Base-by-base conservation (phyloP, 1,284 basidiomycete species). In the Albatrellus sp. region DNA sequence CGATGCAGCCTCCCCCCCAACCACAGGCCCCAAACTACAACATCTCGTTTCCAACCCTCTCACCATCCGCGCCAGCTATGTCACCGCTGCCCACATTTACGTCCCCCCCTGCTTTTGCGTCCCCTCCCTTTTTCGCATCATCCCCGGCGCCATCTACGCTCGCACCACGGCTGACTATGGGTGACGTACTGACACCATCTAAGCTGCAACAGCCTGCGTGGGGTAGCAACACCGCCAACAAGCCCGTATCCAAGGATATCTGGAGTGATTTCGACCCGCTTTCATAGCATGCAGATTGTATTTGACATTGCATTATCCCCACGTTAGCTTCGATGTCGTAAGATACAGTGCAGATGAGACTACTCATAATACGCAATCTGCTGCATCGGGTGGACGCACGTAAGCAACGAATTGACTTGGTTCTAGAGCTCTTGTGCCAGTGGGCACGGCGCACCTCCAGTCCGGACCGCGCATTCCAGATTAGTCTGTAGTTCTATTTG, bases 251-350 rank as follows among this genome's bases (percentile, higher is more conserved):
- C 30, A 78, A 78, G 52, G 69, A 75, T 50, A 79, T 80, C 49
- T 87, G 81, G 81, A 76, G 75, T 19, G 85, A 85, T 56, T 89
- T 89, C 57, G 85, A 89, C 65, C 85, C 85, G 28, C 62, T 85
- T 37, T 63, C 65, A 39, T 75, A 40, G 19, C 45, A 35, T 47
- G 40, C 9, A 17, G 30, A 16, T 12, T 8, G 5, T 14, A 11
- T 38, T 6, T 7, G 13, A 35, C 8, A 9, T 37, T 32, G 43
- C 19, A 24, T 24, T 24, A 24, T 24, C 24, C 4, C 24, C 24
- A 24, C 24, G 24, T 7, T 24, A 24, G 24, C 4, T 7, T 24
- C 4, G 4, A 24, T 24, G 24, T 24, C 24, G 7, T 24, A 24
- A 3, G 24, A 24, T 24, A 24, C 24, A 24, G 24, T 24, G 7